Evolutionary conservation across 805 yeast species (phyloP).

Genomic region (Grigorovia humatica): DNA sequence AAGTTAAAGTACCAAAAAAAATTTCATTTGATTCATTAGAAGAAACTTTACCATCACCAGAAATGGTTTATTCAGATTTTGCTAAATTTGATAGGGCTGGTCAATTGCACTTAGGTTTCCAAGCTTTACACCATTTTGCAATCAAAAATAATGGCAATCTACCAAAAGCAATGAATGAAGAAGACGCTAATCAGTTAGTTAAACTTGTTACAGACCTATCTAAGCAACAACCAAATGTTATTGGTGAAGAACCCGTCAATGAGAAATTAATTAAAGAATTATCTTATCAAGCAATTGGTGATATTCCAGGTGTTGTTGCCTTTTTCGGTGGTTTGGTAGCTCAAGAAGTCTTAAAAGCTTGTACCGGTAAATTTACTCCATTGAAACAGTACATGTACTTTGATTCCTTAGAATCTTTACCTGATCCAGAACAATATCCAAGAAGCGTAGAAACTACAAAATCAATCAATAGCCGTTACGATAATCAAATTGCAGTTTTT

Average conservation of each 20-base stretch:
- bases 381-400: slow-evolving; percentile 85
- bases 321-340: slow-evolving; percentile 91
- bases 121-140: slow-evolving; percentile 72
- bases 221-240: slow-evolving; percentile 39
- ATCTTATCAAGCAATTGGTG: slow-evolving; percentile 83
- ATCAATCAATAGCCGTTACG: slow-evolving; percentile 78
- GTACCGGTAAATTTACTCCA: slow-evolving; percentile 93
- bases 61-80: slow-evolving; percentile 70
- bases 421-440: slow-evolving; percentile 44
- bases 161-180: slow-evolving; percentile 68
- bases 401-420: slow-evolving; percentile 88
- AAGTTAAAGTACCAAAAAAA: slow-evolving; percentile 74
- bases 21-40: slow-evolving; percentile 53
- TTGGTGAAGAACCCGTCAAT: slow-evolving; percentile 49
- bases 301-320: slow-evolving; percentile 80
- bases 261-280: slow-evolving; percentile 59
- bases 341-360: slow-evolving; percentile 91
- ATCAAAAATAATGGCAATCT: slow-evolving; percentile 49
- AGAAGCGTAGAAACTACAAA: slow-evolving; percentile 64
- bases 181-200: slow-evolving; percentile 61
- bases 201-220: slow-evolving; percentile 51
- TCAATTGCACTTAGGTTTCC: slow-evolving; percentile 85
- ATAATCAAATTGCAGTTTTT: slow-evolving; percentile 90
- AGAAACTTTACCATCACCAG: slow-evolving; percentile 67
- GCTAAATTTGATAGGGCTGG: slow-evolving; percentile 91